These are phyloP conservation scores for Chrysanthemum lavandulifolium DNA, from an alignment of 129 eudicot genomes.

Conservation along the genomic window DNA sequence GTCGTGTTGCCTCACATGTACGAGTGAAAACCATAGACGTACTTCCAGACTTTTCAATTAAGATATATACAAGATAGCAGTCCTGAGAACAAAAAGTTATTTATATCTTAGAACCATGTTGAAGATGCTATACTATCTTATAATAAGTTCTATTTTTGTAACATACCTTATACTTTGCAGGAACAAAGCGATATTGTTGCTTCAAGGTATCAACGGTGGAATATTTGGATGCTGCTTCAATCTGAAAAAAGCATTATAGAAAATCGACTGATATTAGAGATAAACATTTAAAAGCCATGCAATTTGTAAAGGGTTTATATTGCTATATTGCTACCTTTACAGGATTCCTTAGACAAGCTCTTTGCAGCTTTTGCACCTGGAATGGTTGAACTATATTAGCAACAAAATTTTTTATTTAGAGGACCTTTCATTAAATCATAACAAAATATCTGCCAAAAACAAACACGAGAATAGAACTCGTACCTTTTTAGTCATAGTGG, in stretches of 20 bases:
- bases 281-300: neutral
- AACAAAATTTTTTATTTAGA: neutral
- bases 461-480: neutral
- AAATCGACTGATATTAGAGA: neutral
- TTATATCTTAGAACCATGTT: neutral
- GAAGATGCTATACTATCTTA: neutral
- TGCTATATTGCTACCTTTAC: constrained; percentile 55
- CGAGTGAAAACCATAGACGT: constrained; percentile 96
- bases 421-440: no score
- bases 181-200: constrained; percentile 75
- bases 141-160: neutral
- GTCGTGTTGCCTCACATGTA: constrained; percentile 80
- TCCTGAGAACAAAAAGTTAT: constrained; percentile 43
- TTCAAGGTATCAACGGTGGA: constrained; percentile 89
- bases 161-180: constrained; percentile 84
- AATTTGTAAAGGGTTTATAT: neutral
- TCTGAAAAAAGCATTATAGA: constrained; percentile 35
- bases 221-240: constrained; percentile 82
- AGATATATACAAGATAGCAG: constrained; percentile 78
- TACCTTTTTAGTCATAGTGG: constrained; percentile 95
- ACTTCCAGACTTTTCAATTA: constrained; percentile 67
- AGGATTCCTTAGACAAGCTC: constrained; percentile 87
- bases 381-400: neutral
- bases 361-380: constrained; percentile 89
- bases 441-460: neutral